These are phyloP conservation scores for Cichorium intybus DNA, from an alignment of 140 eudicot genomes.

Conservation along the genomic window DNA sequence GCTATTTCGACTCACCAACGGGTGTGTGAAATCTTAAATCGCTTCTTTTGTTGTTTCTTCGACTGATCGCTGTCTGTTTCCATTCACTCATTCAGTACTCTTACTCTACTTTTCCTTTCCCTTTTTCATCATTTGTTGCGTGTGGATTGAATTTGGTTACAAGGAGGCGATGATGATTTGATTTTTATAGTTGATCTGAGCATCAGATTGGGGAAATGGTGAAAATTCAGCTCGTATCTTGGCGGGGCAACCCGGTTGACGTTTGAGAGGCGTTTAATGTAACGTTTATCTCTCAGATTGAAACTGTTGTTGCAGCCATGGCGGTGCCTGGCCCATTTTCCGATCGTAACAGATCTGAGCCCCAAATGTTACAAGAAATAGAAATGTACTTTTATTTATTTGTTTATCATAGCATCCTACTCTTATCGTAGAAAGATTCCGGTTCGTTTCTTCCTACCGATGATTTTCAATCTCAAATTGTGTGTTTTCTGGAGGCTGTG, in stretches of 20 bases:
- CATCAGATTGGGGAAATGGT: conserved; percentile 4
- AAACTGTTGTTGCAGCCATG: conserved; percentile 13
- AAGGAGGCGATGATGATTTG: conserved; percentile 9
- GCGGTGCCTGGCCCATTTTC: conserved; percentile 8
- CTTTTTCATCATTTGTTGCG: background rate
- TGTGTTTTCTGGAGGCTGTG: conserved; percentile 29
- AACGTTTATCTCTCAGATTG: background rate
- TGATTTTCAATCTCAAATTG: conserved; percentile 21
- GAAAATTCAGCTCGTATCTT: conserved; percentile 10
- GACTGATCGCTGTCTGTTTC: background rate
- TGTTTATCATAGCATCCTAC: too few relatives aligned
- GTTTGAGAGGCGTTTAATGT: background rate
- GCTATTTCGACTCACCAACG: background rate
- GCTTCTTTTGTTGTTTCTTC: background rate
- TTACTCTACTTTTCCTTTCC: background rate
- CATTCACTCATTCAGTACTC: too few relatives aligned
- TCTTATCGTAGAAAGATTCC: conserved; percentile 4
- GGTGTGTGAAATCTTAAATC: background rate
- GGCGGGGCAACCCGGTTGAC: conserved; percentile 6
- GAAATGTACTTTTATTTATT: too few relatives aligned
- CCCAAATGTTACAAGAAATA: too few relatives aligned
- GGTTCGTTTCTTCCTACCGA: conserved; percentile 8
- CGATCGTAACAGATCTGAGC: conserved; percentile 8
- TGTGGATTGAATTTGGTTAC: background rate
- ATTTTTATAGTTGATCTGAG: conserved; percentile 2